Evolutionary conservation across 495 filamentous ascomycete species (phyloP), one percentile per base, ranked within the genome.

Genomic region (Hypoxylon intermedium): DNA sequence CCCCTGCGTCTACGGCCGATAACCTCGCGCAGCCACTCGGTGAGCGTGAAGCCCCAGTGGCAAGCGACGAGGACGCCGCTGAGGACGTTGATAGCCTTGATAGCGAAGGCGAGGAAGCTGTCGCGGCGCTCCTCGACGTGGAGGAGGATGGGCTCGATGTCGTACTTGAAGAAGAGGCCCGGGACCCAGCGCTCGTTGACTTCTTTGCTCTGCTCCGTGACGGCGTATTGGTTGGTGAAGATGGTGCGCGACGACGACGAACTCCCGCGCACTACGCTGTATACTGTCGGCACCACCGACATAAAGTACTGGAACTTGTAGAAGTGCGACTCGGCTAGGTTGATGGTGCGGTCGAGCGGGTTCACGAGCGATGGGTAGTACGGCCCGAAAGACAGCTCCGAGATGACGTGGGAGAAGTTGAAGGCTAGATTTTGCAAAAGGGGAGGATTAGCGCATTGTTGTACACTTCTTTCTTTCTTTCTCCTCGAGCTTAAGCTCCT

Each of bases 231-330:
- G 79, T 99, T 98, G 18, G 94, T 98, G 76, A 87, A 84, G 75
- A 99, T 82, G 33, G 87, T 88, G 63, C 71, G 63, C 24, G 63
- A 65, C 43, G 45, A 58, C 15, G 58, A 46, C 40, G 21, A 68
- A 67, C 44, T 59, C 19, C 75, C 82, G 55, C 81, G 75, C 18
- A 75, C 78, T 34, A 86, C 85, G 50, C 87, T 88, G 81, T 98
- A 99, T 71, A 91, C 83, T n/a, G 94, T 99, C 0, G 94, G 94
- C 1, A 99, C 94, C 33, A 99, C 79, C 53, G 91, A 97, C 73
- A 97, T 86, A 81, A 94, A 98, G 84, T 99, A 99, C 78, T 99
- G 94, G 82, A 88, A 97, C 76, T 93, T 94, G 83, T 90, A 88
- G 81, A 97, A 98, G 80, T 97, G 82, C 44, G 66, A 49, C 16